A percentile compares a stretch with the other conserved stretches of the same genome.
phyloP scores from a whole-genome alignment of 1,284 basidiomycete species.

The Heterobasidion annosum region DNA sequence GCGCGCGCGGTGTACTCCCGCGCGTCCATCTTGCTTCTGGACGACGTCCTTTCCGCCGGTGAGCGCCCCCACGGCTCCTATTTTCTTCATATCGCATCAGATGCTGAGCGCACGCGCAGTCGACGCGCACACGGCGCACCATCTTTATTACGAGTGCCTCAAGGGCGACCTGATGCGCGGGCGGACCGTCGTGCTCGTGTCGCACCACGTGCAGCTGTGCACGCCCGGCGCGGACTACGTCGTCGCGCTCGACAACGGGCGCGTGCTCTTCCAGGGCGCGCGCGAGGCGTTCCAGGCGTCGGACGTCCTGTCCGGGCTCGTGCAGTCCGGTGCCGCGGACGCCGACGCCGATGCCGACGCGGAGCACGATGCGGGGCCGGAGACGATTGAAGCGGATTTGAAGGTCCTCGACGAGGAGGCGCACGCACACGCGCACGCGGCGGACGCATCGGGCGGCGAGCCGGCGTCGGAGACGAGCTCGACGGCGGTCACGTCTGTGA shows the following conservation, averaged over 20 bases:
- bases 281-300: conserved; percentile 60
- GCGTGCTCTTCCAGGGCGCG: conserved; percentile 68
- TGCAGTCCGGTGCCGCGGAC: conserved; percentile 50
- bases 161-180: conserved; percentile 76
- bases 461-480: conserved; percentile 42
- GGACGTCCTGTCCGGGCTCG: conserved; percentile 55
- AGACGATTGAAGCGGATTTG: conserved; percentile 16
- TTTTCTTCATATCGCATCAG: neutral
- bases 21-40: conserved; percentile 78
- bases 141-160: conserved; percentile 77
- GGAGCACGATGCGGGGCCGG: neutral
- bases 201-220: conserved; percentile 83
- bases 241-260: conserved; percentile 81
- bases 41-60: conserved; percentile 81
- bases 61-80: conserved; percentile 11
- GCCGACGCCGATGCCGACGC: conserved; percentile 20
- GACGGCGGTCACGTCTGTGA: conserved; percentile 26
- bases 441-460: conserved; percentile 13
- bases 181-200: conserved; percentile 81
- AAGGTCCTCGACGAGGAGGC: neutral
- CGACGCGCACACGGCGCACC: conserved; percentile 84
- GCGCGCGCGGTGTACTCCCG: conserved; percentile 93
- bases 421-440: too few species aligned
- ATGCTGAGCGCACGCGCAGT: conserved; percentile 28
- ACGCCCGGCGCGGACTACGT: conserved; percentile 62